A percentile compares a stretch with the other conserved stretches of the same genome.
phyloP scores from a whole-genome alignment of 805 yeast species.

The Saccharomycopsis sp. region DNA sequence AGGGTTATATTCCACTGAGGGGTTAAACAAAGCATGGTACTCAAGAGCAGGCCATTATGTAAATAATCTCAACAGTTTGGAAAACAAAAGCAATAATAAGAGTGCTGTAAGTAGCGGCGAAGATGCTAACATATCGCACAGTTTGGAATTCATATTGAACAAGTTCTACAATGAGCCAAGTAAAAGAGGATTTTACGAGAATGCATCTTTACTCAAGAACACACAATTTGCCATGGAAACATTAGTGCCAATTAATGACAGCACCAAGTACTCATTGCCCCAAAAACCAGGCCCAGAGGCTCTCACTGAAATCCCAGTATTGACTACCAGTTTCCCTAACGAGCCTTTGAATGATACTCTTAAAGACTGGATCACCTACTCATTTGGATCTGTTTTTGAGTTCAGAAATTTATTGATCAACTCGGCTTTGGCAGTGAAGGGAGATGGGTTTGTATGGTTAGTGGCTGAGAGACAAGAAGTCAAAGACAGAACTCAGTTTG shows the following conservation, averaged over 20 bases:
- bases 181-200: constrained; percentile 31
- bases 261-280: constrained; percentile 20
- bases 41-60: constrained; percentile 36
- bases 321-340: constrained; percentile 23
- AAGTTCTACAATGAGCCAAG: constrained; percentile 20
- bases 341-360: constrained; percentile 33
- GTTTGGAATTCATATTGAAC: constrained; percentile 11
- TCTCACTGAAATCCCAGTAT: constrained; percentile 40
- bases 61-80: constrained; percentile 34
- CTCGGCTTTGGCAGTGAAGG: constrained; percentile 67
- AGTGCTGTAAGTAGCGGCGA: constrained; percentile 24
- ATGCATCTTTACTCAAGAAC: constrained; percentile 36
- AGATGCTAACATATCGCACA: not conserved
- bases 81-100: constrained; percentile 25
- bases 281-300: constrained; percentile 18
- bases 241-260: constrained; percentile 22
- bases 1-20: constrained; percentile 43
- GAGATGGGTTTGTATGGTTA: constrained; percentile 90
- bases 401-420: constrained; percentile 63
- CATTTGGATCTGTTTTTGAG: constrained; percentile 74
- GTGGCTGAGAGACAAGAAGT: constrained; percentile 44
- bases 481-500: constrained; percentile 27
- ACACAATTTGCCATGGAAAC: constrained; percentile 32
- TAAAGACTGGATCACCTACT: constrained; percentile 42
- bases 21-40: constrained; percentile 47